A percentile compares a stretch with the other conserved stretches of the same genome.
phyloP scores from a whole-genome alignment of 768 basidiomycete genomes.

The Xanthoconium stramineum region DNA sequence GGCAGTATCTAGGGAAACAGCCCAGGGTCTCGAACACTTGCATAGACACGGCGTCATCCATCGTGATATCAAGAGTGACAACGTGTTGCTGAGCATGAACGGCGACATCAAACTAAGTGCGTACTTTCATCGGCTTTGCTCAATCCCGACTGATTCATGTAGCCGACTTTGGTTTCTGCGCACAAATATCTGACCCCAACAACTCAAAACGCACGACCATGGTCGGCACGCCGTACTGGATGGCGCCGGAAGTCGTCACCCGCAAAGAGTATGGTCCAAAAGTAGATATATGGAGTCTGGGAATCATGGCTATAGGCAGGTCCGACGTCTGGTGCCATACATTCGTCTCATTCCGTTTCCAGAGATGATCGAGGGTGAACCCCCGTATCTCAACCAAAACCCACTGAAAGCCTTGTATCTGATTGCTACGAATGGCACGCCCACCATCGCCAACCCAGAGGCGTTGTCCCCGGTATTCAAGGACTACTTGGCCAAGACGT shows the following conservation, averaged over 20 bases:
- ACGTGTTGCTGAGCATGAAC: conserved; percentile 85
- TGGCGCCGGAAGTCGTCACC: conserved; percentile 98
- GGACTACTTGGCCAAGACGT: conserved; percentile 82
- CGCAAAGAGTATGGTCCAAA: conserved; percentile 97
- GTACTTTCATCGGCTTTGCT: conserved; percentile 33
- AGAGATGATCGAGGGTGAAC: conserved; percentile 99
- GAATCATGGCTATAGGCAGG: conserved; percentile 93
- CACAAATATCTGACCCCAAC: conserved; percentile 88
- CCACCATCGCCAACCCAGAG: conserved; percentile 91
- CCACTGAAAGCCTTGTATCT: conserved; percentile 95
- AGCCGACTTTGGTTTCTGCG: conserved; percentile 99
- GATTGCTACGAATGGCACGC: conserved; percentile 97
- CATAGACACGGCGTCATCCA: conserved; percentile 98
- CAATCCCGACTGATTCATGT: conserved; percentile 8
- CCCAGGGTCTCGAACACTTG: conserved; percentile 90
- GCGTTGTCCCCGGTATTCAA: conserved; percentile 72
- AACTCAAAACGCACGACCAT: conserved; percentile 94
- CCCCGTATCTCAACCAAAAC: conserved; percentile 94
- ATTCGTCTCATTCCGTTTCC: conserved; percentile 4
- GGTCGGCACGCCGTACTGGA: conserved; percentile 99
- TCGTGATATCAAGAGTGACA: conserved; percentile 98
- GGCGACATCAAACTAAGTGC: conserved; percentile 98
- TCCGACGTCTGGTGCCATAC: conserved; percentile 7
- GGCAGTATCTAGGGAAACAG: conserved; percentile 89
- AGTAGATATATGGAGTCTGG: conserved; percentile 97